phyloP scores from a whole-genome alignment of 179 eudicot genomes.

The Drosera spatulata region DNA sequence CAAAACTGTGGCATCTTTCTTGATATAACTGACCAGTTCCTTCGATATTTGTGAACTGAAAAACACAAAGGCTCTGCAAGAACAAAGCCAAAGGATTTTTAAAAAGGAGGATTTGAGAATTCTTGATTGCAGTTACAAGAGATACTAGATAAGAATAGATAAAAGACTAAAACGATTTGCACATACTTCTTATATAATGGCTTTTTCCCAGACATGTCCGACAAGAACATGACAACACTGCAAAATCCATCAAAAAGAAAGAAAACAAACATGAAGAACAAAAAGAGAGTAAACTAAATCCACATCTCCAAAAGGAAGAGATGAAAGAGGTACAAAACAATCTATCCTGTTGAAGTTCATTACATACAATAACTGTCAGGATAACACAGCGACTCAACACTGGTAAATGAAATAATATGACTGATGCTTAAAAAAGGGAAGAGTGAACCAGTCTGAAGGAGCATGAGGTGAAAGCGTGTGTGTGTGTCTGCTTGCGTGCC shows the following conservation, averaged over 20 bases:
- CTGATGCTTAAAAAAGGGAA: too few relatives aligned
- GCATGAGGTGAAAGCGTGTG: too few relatives aligned
- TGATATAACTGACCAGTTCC: constrained; percentile 61
- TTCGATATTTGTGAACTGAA: constrained; percentile 74
- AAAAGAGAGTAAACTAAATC: background rate
- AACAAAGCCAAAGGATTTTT: background rate
- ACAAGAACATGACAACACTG: constrained; percentile 79
- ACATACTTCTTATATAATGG: constrained; percentile 87
- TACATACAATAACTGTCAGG: background rate
- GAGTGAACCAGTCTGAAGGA: too few relatives aligned
- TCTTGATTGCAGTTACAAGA: background rate
- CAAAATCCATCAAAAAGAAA: constrained; percentile 12
- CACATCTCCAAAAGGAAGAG: background rate
- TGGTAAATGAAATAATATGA: too few relatives aligned
- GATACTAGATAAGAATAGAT: background rate
- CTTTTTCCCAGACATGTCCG: constrained; percentile 90
- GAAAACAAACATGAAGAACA: constrained; percentile 1
- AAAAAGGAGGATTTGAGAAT: background rate
- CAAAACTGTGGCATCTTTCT: constrained; percentile 56
- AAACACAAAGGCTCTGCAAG: constrained; percentile 76
- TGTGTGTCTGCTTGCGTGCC: too few relatives aligned
- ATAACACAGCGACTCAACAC: too few relatives aligned
- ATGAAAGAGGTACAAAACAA: background rate
- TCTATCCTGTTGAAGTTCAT: background rate
- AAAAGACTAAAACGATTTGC: constrained; percentile 1